Conservation (phyloP, 2,329 filamentous ascomycete species). For the Aspergillus sp. region DNA sequence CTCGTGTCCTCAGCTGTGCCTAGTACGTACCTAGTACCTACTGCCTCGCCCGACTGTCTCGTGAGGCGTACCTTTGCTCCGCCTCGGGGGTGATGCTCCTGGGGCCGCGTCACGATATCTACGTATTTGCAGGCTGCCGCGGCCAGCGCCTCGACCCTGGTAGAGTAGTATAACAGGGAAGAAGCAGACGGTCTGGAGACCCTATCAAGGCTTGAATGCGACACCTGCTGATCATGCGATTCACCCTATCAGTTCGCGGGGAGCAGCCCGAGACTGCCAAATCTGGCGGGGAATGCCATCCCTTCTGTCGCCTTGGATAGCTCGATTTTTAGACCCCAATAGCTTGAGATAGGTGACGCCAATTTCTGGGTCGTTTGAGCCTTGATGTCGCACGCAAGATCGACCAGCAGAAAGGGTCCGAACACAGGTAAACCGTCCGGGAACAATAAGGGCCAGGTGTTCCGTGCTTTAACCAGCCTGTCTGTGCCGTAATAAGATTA, state of each 20-base stretch:
- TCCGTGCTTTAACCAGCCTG: not conserved
- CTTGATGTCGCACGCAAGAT: not conserved
- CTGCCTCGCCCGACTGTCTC: not conserved
- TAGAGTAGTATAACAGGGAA: not conserved
- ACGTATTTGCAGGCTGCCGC: conserved; percentile 1
- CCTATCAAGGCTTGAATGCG: conserved; percentile 5
- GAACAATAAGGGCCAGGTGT: not conserved
- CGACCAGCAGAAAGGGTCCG: not conserved
- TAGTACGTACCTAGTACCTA: too few relatives aligned
- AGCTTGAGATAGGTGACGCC: too few relatives aligned
- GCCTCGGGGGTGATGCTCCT: not conserved
- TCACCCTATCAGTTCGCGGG: conserved; percentile 19
- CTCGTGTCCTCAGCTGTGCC: not conserved
- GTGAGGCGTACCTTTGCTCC: not conserved
- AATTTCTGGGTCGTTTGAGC: not conserved
- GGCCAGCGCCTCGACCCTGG: not conserved
- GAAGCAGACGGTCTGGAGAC: not conserved
- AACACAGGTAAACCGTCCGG: too few relatives aligned
- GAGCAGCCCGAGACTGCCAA: conserved; percentile 16
- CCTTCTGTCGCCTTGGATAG: not conserved
- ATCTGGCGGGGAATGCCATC: conserved; percentile 12
- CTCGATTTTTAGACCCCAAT: not conserved
- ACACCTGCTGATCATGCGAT: conserved; percentile 20
- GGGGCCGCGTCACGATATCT: not conserved
- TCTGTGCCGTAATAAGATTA: not conserved